Conservation (phyloP, 768 basidiomycete genomes). For the Lepiota venenata region DNA sequence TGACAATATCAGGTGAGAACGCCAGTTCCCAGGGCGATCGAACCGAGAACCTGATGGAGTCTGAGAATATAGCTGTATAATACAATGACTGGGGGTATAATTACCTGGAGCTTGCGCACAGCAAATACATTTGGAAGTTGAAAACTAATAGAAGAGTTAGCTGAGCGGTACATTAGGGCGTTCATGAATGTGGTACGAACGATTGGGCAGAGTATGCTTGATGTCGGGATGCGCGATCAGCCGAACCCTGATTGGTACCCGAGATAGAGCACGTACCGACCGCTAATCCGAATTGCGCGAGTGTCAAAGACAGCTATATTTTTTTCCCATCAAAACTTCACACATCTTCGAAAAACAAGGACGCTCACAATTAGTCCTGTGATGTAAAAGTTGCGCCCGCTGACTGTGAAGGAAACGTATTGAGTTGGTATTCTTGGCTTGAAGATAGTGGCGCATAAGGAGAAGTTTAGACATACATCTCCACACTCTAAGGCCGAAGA, state of each 20-base stretch:
- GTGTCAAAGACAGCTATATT: slow-evolving; percentile 39
- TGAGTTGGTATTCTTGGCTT: slow-evolving; percentile 2
- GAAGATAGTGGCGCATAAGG: not conserved
- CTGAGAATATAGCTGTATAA: not conserved
- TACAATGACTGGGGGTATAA: slow-evolving; percentile 9
- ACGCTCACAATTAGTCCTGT: slow-evolving; percentile 50
- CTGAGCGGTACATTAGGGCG: not conserved
- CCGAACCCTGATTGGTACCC: not conserved
- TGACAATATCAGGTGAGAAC: slow-evolving; percentile 58
- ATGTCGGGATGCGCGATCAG: not conserved
- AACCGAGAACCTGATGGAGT: slow-evolving; percentile 41
- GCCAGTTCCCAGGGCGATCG: slow-evolving; percentile 48
- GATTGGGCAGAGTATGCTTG: slow-evolving; percentile 5
- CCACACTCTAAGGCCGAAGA: slow-evolving; percentile 61
- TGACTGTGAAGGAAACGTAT: slow-evolving; percentile 37
- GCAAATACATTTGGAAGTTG: slow-evolving; percentile 37
- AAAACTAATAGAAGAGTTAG: slow-evolving; percentile 26
- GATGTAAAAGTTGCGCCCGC: slow-evolving; percentile 49
- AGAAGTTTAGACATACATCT: slow-evolving; percentile 41
- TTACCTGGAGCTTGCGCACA: slow-evolving; percentile 43
- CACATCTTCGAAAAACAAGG: not conserved
- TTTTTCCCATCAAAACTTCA: not conserved
- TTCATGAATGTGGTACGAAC: slow-evolving; percentile 6
- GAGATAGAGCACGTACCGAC: slow-evolving; percentile 23
- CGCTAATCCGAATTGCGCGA: slow-evolving; percentile 40